Conservation (phyloP, 2,329 filamentous ascomycete genomes). For the Cladosporium cucumerinum region DNA sequence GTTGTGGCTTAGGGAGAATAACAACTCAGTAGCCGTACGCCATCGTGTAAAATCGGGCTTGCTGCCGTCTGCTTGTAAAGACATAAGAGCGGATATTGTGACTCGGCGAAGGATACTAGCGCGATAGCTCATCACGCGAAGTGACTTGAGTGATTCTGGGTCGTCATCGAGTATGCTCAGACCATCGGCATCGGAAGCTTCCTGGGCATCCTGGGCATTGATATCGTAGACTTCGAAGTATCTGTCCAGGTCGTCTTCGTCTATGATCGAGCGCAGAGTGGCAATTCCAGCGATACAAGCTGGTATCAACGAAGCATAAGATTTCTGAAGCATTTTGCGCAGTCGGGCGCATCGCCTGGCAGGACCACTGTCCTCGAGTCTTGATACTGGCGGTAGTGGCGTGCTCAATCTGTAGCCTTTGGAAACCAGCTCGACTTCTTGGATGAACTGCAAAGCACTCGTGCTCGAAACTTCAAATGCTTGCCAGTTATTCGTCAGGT, state of each 20-base stretch:
- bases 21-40: constrained; percentile 72
- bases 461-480: constrained; percentile 75
- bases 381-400: constrained; percentile 85
- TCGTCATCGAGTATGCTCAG: constrained; percentile 69
- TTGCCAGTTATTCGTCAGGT: constrained; percentile 71
- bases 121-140: constrained; percentile 64
- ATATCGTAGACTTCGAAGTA: constrained; percentile 72
- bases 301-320: constrained; percentile 67
- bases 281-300: constrained; percentile 68
- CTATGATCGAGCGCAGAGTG: constrained; percentile 67
- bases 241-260: constrained; percentile 80
- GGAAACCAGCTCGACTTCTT: constrained; percentile 93
- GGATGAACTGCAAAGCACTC: constrained; percentile 75
- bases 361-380: constrained; percentile 73
- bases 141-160: constrained; percentile 70
- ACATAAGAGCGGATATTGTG: constrained; percentile 82
- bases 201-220: constrained; percentile 45
- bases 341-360: constrained; percentile 75
- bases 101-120: constrained; percentile 79
- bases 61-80: constrained; percentile 77
- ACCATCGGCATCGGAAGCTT: constrained; percentile 48
- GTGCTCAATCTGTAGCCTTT: constrained; percentile 86
- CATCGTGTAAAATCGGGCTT: constrained; percentile 74
- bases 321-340: constrained; percentile 69
- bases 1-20: constrained; percentile 61